These are phyloP conservation scores for Scenedesmus sp. DNA, from an alignment of 163 green algal genomes.

Conservation along the genomic window DNA sequence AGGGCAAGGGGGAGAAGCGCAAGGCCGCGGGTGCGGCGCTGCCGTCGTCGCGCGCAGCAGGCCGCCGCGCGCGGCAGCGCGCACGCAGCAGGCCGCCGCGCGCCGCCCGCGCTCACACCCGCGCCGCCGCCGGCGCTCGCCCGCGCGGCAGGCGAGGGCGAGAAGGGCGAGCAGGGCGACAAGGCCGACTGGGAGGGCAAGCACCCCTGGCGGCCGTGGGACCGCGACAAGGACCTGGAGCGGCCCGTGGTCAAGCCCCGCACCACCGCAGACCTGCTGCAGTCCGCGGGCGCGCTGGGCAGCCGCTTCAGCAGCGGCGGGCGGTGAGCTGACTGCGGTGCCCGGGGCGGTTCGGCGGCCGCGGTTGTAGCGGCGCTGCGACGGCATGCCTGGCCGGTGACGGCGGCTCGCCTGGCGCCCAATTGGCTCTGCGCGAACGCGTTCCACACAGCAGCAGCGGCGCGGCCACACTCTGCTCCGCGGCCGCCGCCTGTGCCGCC, in stretches of 20 bases:
- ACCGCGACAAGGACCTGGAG: constrained; percentile 73
- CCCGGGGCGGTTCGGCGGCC: background rate
- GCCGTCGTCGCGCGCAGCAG: background rate
- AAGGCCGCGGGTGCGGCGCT: constrained; percentile 10
- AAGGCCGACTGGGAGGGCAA: constrained; percentile 46
- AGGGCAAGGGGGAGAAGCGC: constrained; percentile 15
- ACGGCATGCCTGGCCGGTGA: no score
- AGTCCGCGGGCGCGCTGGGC: constrained; percentile 23
- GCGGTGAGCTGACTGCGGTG: background rate
- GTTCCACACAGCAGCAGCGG: no score
- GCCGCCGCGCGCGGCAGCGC: no score
- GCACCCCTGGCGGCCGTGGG: constrained; percentile 77
- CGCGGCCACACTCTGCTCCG: no score
- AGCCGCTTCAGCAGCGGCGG: constrained; percentile 43
- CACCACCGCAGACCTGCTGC: constrained; percentile 23
- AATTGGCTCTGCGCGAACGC: no score
- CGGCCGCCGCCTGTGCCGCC: no score
- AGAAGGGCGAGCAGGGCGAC: no score
- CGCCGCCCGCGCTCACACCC: no score
- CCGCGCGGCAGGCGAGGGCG: background rate
- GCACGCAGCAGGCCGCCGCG: no score
- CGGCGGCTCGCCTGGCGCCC: background rate
- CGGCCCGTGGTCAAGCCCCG: background rate
- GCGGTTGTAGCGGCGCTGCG: no score
- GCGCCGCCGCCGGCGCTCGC: no score